phyloP scores from a whole-genome alignment of 2,329 filamentous ascomycete genomes.

The Botryotinia narcissicola region DNA sequence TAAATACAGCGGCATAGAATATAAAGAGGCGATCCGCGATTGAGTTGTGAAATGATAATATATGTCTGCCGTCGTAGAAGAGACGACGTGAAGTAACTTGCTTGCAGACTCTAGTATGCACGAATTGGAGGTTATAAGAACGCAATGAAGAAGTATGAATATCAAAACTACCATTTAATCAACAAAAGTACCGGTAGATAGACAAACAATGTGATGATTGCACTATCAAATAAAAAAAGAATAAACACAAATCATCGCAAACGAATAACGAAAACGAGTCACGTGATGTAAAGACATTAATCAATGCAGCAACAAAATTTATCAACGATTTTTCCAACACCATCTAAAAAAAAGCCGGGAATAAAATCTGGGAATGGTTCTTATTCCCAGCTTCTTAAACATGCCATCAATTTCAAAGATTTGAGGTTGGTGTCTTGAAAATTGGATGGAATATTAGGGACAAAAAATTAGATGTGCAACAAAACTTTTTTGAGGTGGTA shows the following conservation, averaged over 20 bases:
- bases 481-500: rapidly evolving
- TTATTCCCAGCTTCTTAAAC: not conserved
- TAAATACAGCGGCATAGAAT: not conserved
- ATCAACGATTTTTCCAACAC: not conserved
- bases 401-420: not conserved
- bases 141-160: not conserved
- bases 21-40: not conserved
- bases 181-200: not conserved
- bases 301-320: not conserved
- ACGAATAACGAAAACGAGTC: not conserved
- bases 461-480: not conserved
- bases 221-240: not conserved
- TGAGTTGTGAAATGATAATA: not conserved
- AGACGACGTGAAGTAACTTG: not conserved
- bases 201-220: not conserved
- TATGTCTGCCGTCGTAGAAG: not conserved
- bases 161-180: not conserved
- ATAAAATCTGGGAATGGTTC: not conserved
- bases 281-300: not conserved
- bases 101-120: not conserved
- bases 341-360: not conserved
- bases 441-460: not conserved
- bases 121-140: not conserved
- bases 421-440: not conserved
- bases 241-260: not conserved